Percentiles rank a stretch among this genome's conserved stretches.
Evolutionary conservation across 768 basidiomycete species (phyloP).

Genomic region (Lactifluus piperatus): DNA sequence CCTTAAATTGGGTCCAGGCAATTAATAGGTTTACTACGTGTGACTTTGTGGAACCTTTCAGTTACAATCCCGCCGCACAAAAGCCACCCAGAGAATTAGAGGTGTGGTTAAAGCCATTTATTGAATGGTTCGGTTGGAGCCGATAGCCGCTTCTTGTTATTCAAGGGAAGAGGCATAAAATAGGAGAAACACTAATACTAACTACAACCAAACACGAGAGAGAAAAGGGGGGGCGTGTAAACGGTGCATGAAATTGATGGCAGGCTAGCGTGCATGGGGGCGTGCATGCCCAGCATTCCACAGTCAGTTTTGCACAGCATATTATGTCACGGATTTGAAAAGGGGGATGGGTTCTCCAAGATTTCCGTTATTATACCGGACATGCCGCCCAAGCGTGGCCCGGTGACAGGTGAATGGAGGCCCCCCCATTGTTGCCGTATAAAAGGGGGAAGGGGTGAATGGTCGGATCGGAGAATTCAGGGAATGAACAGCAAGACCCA

Average conservation of each 20-base stretch:
- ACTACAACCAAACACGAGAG: background rate
- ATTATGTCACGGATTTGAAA: background rate
- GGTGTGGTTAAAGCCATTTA: too few relatives aligned
- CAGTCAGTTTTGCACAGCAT: constrained; percentile 14
- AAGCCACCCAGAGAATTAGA: too few relatives aligned
- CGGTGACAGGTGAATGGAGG: background rate
- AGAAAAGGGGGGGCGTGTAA: background rate
- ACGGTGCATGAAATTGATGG: background rate
- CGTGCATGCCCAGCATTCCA: too few relatives aligned
- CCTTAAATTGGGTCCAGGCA: too few relatives aligned
- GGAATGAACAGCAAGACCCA: constrained; percentile 1
- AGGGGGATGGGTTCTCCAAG: background rate
- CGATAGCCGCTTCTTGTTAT: background rate
- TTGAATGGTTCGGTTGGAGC: background rate
- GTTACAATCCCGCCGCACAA: too few relatives aligned
- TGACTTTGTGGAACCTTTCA: too few relatives aligned
- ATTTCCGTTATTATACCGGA: background rate
- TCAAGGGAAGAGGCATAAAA: background rate
- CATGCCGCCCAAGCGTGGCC: constrained; percentile 10
- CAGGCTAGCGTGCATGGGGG: background rate
- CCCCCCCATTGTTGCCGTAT: background rate
- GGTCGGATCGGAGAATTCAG: background rate
- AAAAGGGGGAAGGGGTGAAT: background rate
- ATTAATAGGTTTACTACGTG: too few relatives aligned
- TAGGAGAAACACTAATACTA: background rate